Conservation (phyloP, 129 eudicot genomes). For the Saussurea involucrata region DNA sequence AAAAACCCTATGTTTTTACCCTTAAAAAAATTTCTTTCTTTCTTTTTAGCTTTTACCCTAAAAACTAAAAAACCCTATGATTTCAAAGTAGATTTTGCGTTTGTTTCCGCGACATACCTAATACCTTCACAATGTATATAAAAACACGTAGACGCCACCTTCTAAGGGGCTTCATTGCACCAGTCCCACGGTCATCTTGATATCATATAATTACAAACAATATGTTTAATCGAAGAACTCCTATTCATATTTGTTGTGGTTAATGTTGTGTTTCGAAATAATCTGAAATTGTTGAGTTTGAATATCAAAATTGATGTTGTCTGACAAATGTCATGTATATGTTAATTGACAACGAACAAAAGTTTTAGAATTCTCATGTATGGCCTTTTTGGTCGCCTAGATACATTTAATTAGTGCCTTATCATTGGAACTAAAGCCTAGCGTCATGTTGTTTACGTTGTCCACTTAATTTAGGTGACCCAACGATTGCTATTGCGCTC, state of each 20-base stretch:
- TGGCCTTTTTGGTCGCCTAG: neutral
- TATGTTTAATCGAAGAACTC: neutral
- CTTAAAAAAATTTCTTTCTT: too few relatives aligned
- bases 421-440: conserved; percentile 4
- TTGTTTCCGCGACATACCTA: neutral
- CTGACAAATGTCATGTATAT: neutral
- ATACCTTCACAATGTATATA: too few relatives aligned
- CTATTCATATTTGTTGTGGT: neutral
- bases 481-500: conserved; percentile 8
- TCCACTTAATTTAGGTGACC: conserved; percentile 23
- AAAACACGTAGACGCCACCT: too few relatives aligned
- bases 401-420: neutral
- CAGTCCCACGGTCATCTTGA: too few relatives aligned
- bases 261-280: neutral
- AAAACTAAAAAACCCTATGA: too few relatives aligned
- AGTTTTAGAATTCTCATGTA: neutral
- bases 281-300: neutral
- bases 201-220: neutral
- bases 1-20: too few relatives aligned
- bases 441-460: conserved; percentile 22
- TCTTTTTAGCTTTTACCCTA: too few relatives aligned
- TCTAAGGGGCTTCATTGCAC: too few relatives aligned
- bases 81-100: neutral
- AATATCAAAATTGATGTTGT: neutral
- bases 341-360: neutral